Percentiles rank a stretch among this genome's conserved stretches.
phyloP scores from a whole-genome alignment of 208 protist genomes.

The Naegleria gruberi region DNA sequence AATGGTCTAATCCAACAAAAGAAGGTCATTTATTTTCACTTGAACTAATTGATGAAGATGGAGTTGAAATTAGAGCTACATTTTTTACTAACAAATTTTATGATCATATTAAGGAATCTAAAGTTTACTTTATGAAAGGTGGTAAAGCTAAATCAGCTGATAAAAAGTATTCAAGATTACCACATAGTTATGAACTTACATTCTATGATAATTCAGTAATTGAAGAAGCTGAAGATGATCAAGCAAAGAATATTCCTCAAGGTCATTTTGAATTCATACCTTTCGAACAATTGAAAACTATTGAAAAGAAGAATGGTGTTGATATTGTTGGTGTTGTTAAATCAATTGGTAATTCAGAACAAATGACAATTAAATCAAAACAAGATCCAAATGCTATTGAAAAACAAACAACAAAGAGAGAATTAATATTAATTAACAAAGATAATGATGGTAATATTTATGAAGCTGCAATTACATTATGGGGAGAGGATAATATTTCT shows the following conservation, averaged over 20 bases:
- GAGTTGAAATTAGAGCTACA: background rate
- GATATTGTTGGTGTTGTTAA: background rate
- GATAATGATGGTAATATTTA: background rate
- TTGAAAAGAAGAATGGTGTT: background rate
- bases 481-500: background rate
- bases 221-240: background rate
- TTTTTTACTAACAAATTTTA: background rate
- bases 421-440: background rate
- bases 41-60: background rate
- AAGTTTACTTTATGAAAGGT: background rate
- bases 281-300: background rate
- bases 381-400: background rate
- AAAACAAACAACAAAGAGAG: background rate
- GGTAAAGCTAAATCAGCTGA: background rate
- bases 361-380: background rate
- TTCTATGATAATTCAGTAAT: background rate
- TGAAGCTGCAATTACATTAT: background rate
- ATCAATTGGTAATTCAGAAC: background rate
- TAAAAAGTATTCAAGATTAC: background rate
- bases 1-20: background rate
- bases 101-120: background rate
- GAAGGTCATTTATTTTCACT: background rate
- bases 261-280: background rate
- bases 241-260: background rate
- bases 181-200: background rate